Base-by-base conservation (phyloP, 495 filamentous ascomycete species). In the Hypoxylon lienhwacheense region DNA sequence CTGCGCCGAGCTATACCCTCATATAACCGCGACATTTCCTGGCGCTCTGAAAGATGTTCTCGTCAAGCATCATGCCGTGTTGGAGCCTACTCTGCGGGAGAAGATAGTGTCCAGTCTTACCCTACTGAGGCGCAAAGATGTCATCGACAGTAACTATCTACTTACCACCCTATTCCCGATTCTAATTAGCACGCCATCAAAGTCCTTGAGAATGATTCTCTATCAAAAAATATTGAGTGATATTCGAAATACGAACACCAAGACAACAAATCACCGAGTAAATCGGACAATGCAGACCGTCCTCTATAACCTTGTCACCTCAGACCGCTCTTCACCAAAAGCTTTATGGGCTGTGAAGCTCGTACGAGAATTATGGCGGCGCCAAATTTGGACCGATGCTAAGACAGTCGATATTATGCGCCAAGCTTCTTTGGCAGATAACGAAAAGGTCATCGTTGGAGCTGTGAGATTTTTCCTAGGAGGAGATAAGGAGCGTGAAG, bases 381-480 rank as follows among this genome's bases (percentile, higher is more conserved):
- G 91, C 39, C 84, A 91, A 56, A 85, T 95, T 57, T 96, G 90
- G 90, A 85, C 85, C 2, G 90, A 96, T 69, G 77, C 88, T 1
- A 89, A 89, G 66, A 82, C 93, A 1, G 90, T 95, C 34, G 90
- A 93, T 63, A 84, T 96, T 35, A 97, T 97, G 91, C 93, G 93
- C 73, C 88, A 93, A 70, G 89, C 90, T 0, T 80, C 81, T 42
- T 69, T 96, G 53, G 79, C 86, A 2, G 83, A 92, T 25, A 91
- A 96, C 55, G 86, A 90, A 53, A 97, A 97, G 72, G 89, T 97
- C 12, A 82, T 93, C 28, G 70, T 84, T 11, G 90, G 90, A 5
- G 91, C 89, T 25, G 88, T 96, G 2, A 78, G 88, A 22, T 99
- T 97, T 76, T 99, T 99, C 75, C 76, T 99, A 1, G 95, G 95